Evolutionary conservation across 176 grass and related monocot species (phyloP).

Genomic region (Aegilops tauschii): DNA sequence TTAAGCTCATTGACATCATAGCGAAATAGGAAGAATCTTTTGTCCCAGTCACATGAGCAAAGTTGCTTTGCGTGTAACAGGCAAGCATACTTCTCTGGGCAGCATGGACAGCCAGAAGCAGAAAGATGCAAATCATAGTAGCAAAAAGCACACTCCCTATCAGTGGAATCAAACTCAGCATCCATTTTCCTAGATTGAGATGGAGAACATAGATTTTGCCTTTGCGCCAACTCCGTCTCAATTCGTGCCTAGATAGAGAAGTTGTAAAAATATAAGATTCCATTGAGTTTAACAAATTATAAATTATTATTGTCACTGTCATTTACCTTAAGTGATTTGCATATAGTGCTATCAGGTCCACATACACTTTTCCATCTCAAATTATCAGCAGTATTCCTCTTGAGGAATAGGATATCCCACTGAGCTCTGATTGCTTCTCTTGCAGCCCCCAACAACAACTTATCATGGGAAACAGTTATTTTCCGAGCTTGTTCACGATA

Average conservation of each 20-base stretch:
- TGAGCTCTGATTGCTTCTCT: constrained; percentile 85
- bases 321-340: constrained; percentile 79
- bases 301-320: not conserved
- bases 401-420: constrained; percentile 74
- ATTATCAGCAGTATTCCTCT: constrained; percentile 58
- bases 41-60: constrained; percentile 75
- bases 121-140: constrained; percentile 96
- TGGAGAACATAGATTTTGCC: constrained; percentile 49
- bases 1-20: constrained; percentile 84
- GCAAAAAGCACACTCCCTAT: constrained; percentile 80
- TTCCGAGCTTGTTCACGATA: constrained; percentile 72
- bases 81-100: constrained; percentile 62
- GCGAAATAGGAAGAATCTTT: constrained; percentile 73
- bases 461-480: constrained; percentile 91
- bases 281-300: constrained; percentile 2
- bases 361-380: constrained; percentile 71
- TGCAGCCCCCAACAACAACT: constrained; percentile 77
- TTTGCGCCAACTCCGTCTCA: constrained; percentile 53
- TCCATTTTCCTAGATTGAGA: constrained; percentile 81
- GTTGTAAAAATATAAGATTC: constrained; percentile 30
- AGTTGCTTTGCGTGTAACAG: constrained; percentile 81
- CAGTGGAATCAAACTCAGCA: constrained; percentile 69
- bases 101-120: constrained; percentile 69
- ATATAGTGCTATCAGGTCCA: constrained; percentile 64
- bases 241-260: constrained; percentile 59